Conservation (phyloP, 805 yeast species). For the Kodamaea sagamina region DNA sequence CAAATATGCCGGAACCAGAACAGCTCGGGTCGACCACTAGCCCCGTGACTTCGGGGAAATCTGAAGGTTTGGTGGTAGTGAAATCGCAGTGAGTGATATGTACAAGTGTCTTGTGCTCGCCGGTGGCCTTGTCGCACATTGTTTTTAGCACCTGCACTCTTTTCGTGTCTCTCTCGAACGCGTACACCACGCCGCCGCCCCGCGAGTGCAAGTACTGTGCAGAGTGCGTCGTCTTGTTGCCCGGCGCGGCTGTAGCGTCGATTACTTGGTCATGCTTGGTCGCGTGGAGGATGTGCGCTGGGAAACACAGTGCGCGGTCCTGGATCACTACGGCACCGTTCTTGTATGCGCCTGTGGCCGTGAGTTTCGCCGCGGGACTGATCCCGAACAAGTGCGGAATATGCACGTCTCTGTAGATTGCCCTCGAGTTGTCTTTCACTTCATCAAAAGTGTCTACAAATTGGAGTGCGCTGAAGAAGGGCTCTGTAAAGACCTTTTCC, state of each 20-base stretch:
- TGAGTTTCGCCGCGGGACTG: slow-evolving; percentile 71
- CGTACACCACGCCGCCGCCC: slow-evolving; percentile 44
- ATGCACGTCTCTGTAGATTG: slow-evolving; percentile 69
- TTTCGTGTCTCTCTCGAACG: slow-evolving; percentile 82
- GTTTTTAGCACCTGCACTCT: slow-evolving; percentile 68
- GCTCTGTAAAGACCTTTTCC: slow-evolving; percentile 37
- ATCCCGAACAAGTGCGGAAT: slow-evolving; percentile 81
- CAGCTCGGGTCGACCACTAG: slow-evolving; percentile 95
- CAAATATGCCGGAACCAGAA: slow-evolving; percentile 96
- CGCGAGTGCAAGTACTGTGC: slow-evolving; percentile 60
- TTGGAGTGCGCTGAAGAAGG: slow-evolving; percentile 43
- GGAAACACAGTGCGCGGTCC: slow-evolving; percentile 96
- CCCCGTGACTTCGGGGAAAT: slow-evolving; percentile 69
- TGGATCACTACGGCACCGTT: slow-evolving; percentile 85
- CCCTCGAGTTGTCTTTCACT: slow-evolving; percentile 46
- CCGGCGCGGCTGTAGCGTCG: slow-evolving; percentile 98
- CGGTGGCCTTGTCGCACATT: slow-evolving; percentile 74
- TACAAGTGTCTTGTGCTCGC: slow-evolving; percentile 30
- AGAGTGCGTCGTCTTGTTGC: slow-evolving; percentile 92
- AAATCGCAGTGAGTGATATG: slow-evolving; percentile 66
- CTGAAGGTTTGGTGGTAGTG: slow-evolving; percentile 57
- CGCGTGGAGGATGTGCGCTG: slow-evolving; percentile 72
- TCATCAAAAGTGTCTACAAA: slow-evolving; percentile 49
- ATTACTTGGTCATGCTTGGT: slow-evolving; percentile 61
- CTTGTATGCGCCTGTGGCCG: slow-evolving; percentile 66